Base-by-base conservation (phyloP, 2,329 filamentous ascomycete genomes). In the Didymellaceae sp. region DNA sequence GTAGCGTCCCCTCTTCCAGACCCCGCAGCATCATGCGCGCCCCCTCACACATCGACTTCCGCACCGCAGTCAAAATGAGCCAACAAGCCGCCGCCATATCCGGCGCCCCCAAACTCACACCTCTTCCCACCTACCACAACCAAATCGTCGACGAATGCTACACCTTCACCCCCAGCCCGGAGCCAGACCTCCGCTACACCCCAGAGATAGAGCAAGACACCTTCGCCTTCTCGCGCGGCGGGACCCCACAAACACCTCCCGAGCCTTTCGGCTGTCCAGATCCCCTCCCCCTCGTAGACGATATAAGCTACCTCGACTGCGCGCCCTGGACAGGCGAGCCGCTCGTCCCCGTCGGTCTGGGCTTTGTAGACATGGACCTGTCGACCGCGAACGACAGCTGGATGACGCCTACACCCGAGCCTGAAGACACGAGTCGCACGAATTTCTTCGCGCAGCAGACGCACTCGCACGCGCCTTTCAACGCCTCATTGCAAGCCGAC, bases 201-300 rank as follows among this genome's bases (percentile, higher is more conserved):
- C 54, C 53, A 8, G 50, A 46, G 6, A 58, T 59, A 16, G 57
- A 63, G 20, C 52, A 59, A 16, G 58, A 55, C 46, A 39, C 22
- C 30, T 65, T 58, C 46, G 45, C 56, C 13, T 47, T 43, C 31
- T 60, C 63, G 20, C 55, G 66, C n/a, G 57, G 59, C 16, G 42
- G 63, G 22, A 69, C 66, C 3, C 67, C 67, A 6, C 65, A 65
- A 10, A 72, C 70, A 17, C 70, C 70, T 8, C 2, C 24, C 2
- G 63, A 66, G n/a, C 59, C 63, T 1, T 62, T 65, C 24, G 24
- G 51, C 1, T 62, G 59, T 33, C 40, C 59, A n/a, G 65, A 71
- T 13, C 57, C 59, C 3, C 20, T 68, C 14, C 28, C 62, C 18
- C 49, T 63, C 6, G 28, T 50, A 7, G 59, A 68, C 17, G 38